Base-by-base conservation (phyloP, 1,284 basidiomycete genomes). In the Marasmius sp. region DNA sequence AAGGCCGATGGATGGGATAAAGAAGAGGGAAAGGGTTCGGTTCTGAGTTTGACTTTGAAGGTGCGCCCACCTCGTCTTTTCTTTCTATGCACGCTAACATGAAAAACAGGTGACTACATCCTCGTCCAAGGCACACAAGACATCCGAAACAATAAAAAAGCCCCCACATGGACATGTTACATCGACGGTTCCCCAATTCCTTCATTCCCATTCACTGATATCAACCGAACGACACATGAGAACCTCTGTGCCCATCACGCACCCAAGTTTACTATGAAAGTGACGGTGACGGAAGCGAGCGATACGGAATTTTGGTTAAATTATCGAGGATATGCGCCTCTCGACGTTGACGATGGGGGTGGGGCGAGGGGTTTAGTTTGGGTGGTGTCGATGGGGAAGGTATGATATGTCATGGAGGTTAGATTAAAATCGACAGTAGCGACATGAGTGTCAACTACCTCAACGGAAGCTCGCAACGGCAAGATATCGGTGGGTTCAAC, bases 241-340 rank as follows among this genome's bases (percentile, higher is more conserved):
- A 27, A 33, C 1, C 64, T 76, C 7, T 76, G 75, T 56, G 41
- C 49, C 16, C 68, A 69, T 53, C 66, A 67, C 3, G 37, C 60
- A 8, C 74, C 74, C 41, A 63, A 60, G 5, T 51, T 75, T 4
- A 71, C 66, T 1, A 57, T 75, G 39, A 70, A 71, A 27, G 68
- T 70, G 6, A 66, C 62, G 10, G 70, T 67, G 38, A 51, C 54
- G 6, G 34, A 51, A 9, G 8, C 50, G 20, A n/a, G 6, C 6
- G 68, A 68, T 16, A 67, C 62, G 45, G 60, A 66, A 2, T 75
- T 76, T 61, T 74, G 67, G 67, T 63, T 75, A 16, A 74, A 76
- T 58, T 68, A 69, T 38, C 52, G 75, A 36, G 53, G 60, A 7
- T 75, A 71, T 59, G 64, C 62, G 6, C 72, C 73, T 16, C 70